Evolutionary conservation across 1,139 yeast species (phyloP).

Genomic region (Yamadazyma taylorii): DNA sequence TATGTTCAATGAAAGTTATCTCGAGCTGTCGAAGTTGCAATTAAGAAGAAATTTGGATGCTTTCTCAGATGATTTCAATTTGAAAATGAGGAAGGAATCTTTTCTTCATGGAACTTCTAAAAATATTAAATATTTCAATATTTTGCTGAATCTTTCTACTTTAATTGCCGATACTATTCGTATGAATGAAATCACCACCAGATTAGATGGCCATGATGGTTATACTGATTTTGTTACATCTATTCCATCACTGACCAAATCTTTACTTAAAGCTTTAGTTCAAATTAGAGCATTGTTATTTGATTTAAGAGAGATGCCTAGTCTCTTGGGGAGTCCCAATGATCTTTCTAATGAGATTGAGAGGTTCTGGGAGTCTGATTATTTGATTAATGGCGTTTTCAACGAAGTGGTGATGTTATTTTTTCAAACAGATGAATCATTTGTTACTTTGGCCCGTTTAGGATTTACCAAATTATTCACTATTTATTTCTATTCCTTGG

Average conservation of each 20-base stretch:
- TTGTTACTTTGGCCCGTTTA: slow-evolving; percentile 29
- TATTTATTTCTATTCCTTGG: slow-evolving; percentile 22
- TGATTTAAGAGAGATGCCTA: slow-evolving; percentile 18
- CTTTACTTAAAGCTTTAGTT: slow-evolving; percentile 38
- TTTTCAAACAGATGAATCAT: slow-evolving; percentile 48
- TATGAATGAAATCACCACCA: slow-evolving; percentile 54
- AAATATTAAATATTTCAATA: slow-evolving; percentile 20
- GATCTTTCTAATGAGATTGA: slow-evolving; percentile 20
- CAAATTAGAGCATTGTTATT: slow-evolving; percentile 27
- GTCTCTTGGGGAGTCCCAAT: slow-evolving; percentile 15
- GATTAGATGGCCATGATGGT: slow-evolving; percentile 40
- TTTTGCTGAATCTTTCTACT: slow-evolving; percentile 23
- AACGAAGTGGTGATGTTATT: slow-evolving; percentile 39
- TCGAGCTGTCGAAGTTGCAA: slow-evolving; percentile 10
- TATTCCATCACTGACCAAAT: slow-evolving; percentile 33
- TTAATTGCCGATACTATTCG: slow-evolving; percentile 57
- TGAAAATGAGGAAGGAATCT: slow-evolving; percentile 9
- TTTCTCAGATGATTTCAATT: slow-evolving; percentile 13
- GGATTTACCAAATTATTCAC: slow-evolving; percentile 32
- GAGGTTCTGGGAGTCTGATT: slow-evolving; percentile 28
- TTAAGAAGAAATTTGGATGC: slow-evolving; percentile 13
- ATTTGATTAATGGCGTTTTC: slow-evolving; percentile 31
- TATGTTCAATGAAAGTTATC: slow-evolving; percentile 11
- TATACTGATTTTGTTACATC: slow-evolving; percentile 34
- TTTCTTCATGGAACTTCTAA: slow-evolving; percentile 17